A percentile compares a stretch with the other conserved stretches of the same genome.
phyloP scores from a whole-genome alignment of 306 rosid species.

The Glycine soja region DNA sequence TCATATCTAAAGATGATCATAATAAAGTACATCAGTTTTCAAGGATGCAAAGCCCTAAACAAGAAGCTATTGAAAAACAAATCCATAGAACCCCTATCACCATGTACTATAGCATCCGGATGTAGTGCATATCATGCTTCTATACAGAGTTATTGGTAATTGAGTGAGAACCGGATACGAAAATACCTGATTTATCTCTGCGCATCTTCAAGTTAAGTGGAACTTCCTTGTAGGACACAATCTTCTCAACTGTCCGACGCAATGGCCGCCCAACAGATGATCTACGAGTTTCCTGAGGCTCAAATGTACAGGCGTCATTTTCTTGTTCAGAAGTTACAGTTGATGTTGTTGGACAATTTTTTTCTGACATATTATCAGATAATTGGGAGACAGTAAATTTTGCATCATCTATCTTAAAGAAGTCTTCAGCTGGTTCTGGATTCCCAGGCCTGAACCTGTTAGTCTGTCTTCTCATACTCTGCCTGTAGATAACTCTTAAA shows the following conservation, averaged over 20 bases:
- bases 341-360: constrained; percentile 45
- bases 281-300: constrained; percentile 58
- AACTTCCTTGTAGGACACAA: constrained; percentile 77
- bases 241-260: constrained; percentile 71
- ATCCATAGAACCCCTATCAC: constrained; percentile 20
- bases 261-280: constrained; percentile 76
- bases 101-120: background rate
- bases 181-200: constrained; percentile 50
- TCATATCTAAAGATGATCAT: background rate
- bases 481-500: constrained; percentile 50
- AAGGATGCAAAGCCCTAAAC: constrained; percentile 32
- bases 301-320: constrained; percentile 33
- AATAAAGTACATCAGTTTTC: constrained; percentile 25
- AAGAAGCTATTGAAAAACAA: constrained; percentile 10
- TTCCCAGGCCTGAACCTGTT: constrained; percentile 54
- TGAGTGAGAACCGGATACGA: background rate
- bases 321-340: constrained; percentile 40
- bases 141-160: constrained; percentile 36
- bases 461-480: constrained; percentile 71
- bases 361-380: constrained; percentile 46
- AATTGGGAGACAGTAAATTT: constrained; percentile 50
- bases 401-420: constrained; percentile 49
- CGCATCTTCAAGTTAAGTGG: constrained; percentile 80
- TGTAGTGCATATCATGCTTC: background rate
- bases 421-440: constrained; percentile 59